Conservation (phyloP, 306 rosid genomes). For the Cucumis melo region DNA sequence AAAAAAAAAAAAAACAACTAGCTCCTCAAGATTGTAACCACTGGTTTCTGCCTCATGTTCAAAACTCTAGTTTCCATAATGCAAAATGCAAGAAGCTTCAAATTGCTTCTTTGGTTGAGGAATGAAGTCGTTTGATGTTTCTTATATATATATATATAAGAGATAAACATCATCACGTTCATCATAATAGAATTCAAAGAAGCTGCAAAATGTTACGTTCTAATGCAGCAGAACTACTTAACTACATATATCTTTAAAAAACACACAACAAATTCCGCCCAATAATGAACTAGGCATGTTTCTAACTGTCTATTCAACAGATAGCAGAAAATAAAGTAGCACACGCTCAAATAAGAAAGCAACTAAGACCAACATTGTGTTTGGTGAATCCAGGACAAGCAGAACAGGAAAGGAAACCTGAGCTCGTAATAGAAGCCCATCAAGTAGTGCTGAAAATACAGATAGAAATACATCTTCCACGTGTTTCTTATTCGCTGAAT, state of each 20-base stretch:
- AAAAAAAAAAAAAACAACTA: no score
- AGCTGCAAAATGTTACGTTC: not conserved
- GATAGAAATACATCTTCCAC: constrained; percentile 59
- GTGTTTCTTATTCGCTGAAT: constrained; percentile 35
- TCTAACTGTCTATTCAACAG: not conserved
- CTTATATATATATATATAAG: not conserved
- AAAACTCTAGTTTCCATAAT: no score
- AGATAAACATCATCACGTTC: not conserved
- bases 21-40: no score
- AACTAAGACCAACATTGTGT: not conserved
- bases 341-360: not conserved
- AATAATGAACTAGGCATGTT: not conserved
- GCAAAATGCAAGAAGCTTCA: no score
- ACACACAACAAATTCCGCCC: not conserved
- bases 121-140: no score
- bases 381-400: constrained; percentile 14
- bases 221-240: not conserved
- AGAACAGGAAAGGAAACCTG: constrained; percentile 46
- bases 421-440: constrained; percentile 66
- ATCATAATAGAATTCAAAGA: not conserved
- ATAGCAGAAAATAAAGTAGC: not conserved
- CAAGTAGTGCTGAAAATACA: constrained; percentile 70
- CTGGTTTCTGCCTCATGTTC: no score
- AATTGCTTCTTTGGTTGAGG: no score
- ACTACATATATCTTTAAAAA: not conserved